A percentile compares a stretch with the other conserved stretches of the same genome.
Evolutionary conservation across 148 eudicot species (phyloP).

Genomic region (Persicaria tinctoria): DNA sequence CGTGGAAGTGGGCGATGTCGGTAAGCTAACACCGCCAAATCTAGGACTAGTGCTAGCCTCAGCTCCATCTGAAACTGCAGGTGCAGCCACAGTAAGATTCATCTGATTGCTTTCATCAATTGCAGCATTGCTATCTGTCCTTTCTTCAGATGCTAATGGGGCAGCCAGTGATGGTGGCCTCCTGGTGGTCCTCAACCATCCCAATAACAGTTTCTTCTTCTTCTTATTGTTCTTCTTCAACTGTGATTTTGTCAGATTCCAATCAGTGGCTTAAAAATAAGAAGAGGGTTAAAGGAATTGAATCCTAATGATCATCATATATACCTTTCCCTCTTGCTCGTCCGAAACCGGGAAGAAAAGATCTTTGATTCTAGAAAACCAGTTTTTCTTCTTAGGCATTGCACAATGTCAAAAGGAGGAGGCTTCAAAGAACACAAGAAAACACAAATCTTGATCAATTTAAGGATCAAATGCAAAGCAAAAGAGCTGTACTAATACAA

Average conservation of each 20-base stretch:
- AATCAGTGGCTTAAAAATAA: background rate
- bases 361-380: slow-evolving; percentile 1
- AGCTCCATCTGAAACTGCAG: background rate
- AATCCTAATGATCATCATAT: background rate
- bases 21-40: background rate
- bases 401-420: background rate
- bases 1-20: background rate
- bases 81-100: background rate
- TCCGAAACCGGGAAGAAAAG: background rate
- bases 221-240: slow-evolving; percentile 7
- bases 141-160: slow-evolving; percentile 4
- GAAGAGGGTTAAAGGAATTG: background rate
- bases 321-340: slow-evolving; percentile 9
- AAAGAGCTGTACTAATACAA: background rate
- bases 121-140: background rate
- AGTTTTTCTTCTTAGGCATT: slow-evolving; percentile 15
- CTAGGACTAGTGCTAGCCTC: background rate
- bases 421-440: background rate
- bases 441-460: background rate
- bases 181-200: slow-evolving; percentile 10
- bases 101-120: background rate
- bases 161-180: slow-evolving; percentile 13
- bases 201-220: background rate
- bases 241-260: slow-evolving; percentile 6
- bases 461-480: slow-evolving; percentile 6